These are phyloP conservation scores for Isatis tinctoria DNA, from an alignment of 345 rosid genomes.

Conservation along the genomic window DNA sequence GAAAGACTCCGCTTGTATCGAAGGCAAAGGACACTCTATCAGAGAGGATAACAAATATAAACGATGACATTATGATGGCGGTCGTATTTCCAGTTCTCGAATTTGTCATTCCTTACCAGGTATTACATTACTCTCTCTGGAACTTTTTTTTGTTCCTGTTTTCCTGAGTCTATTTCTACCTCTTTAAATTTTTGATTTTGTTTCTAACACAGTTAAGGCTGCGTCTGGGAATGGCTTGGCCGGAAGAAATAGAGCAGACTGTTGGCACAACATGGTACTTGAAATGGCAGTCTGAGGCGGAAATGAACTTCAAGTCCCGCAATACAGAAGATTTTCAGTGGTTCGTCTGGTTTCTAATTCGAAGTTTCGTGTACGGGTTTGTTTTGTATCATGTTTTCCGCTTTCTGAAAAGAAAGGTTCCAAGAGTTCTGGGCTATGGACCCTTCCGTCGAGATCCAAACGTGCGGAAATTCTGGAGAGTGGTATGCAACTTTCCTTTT, in stretches of 20 bases:
- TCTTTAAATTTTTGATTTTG: neutral
- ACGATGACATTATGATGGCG: slow-evolving; percentile 70
- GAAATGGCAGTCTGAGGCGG: slow-evolving; percentile 80
- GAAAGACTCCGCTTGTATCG: slow-evolving; percentile 51
- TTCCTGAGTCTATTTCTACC: neutral
- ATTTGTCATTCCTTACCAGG: slow-evolving; percentile 69
- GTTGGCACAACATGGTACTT: slow-evolving; percentile 87
- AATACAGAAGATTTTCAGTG: slow-evolving; percentile 49
- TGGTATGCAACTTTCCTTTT: slow-evolving; percentile 49
- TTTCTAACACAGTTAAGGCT: slow-evolving; percentile 53
- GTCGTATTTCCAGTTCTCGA: slow-evolving; percentile 66
- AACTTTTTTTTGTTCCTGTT: neutral
- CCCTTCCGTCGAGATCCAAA: slow-evolving; percentile 74
- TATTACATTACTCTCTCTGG: slow-evolving; percentile 31
- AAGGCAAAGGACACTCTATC: slow-evolving; percentile 41
- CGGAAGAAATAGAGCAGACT: slow-evolving; percentile 68
- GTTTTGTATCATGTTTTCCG: slow-evolving; percentile 55
- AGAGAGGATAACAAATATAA: slow-evolving; percentile 48
- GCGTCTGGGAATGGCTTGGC: slow-evolving; percentile 89
- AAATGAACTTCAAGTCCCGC: slow-evolving; percentile 61
- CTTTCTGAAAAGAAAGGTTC: slow-evolving; percentile 69
- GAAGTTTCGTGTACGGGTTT: slow-evolving; percentile 57
- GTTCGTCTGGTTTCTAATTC: slow-evolving; percentile 66
- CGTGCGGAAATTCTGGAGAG: slow-evolving; percentile 61
- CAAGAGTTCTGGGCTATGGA: slow-evolving; percentile 74